Base-by-base conservation (phyloP, 2,329 filamentous ascomycete genomes). In the Phyllosticta ampelicida region DNA sequence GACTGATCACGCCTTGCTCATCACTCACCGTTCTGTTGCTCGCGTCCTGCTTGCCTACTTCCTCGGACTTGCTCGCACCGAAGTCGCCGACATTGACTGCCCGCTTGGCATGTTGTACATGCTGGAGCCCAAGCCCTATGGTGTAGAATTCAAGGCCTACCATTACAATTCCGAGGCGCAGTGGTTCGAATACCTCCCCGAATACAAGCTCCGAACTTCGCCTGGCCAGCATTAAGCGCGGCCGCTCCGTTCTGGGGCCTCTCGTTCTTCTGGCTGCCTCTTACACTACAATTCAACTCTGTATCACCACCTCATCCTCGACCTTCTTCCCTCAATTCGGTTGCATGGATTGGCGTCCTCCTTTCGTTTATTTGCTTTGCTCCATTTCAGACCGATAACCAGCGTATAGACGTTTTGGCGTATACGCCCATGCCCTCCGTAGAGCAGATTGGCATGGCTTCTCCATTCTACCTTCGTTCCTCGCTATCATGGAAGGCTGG, bases 111-210 rank as follows among this genome's bases (percentile, higher is more conserved):
- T 96, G 78, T 79, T 96, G 8, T 99, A 95, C 71, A 89, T 90
- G 65, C 86, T 99, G 53, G 92, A 99, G 73, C 94, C 94, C 63
- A 96, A 96, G 78, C 94, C 94, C 0, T 99, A 99, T 65, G 94
- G 94, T 13, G 91, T 96, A 60, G 92, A 96, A 61, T 96, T 97
- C 76, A 92, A 95, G 71, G 92, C 90, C 0, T 99, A 95, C 77
- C 83, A 85, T 61, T 99, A 96, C 75, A 89, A 96, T 68, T 82
- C 89, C 62, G 77, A 80, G 2, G 81, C 76, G 19, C 84, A 86
- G 62, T 90, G 86, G 80, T 99, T 99, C 66, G 85, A 94, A 60
- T 85, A 94, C 69, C 74, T 95, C 51, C 87, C 86, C n/a, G 80
- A 91, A 67, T 97, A 94, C 74, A 84, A 87, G 72, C 81, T 94